Evolutionary conservation across 495 filamentous ascomycete genomes (phyloP).

Genomic region (Aspergillus asperescens): DNA sequence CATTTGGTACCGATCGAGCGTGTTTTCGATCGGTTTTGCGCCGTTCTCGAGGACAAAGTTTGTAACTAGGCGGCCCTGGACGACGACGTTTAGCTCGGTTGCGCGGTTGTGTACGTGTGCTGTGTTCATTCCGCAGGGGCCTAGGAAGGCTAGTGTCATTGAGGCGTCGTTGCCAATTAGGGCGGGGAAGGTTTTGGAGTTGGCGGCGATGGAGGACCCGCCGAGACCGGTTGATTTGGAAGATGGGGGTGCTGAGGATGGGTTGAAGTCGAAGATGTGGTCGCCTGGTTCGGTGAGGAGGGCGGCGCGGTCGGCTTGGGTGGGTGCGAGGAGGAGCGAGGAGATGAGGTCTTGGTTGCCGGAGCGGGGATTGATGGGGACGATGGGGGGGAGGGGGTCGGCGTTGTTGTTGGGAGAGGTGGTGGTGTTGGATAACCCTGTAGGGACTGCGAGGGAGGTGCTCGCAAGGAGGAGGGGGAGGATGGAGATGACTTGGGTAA

Average conservation of each 20-base stretch:
- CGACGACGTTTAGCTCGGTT: constrained; percentile 11
- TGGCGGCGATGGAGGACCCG: background rate
- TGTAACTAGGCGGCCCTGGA: constrained; percentile 7
- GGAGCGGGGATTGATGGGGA: constrained; percentile 8
- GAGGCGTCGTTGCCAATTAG: constrained; percentile 7
- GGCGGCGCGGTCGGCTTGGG: constrained; percentile 6
- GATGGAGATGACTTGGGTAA: background rate
- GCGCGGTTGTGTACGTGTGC: constrained; percentile 11
- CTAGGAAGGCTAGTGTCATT: constrained; percentile 10
- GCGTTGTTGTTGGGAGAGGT: background rate
- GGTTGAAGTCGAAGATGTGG: constrained; percentile 14
- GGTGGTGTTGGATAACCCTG: background rate
- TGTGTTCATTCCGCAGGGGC: constrained; percentile 11
- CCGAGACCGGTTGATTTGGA: background rate
- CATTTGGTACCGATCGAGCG: constrained; percentile 5
- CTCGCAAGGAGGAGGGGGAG: background rate
- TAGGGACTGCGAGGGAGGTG: background rate
- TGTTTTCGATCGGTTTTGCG: background rate
- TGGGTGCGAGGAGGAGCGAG: constrained; percentile 3
- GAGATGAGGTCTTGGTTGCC: constrained; percentile 5
- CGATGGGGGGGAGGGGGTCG: constrained; percentile 3
- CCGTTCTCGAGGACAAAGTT: constrained; percentile 10
- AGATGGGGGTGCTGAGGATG: background rate
- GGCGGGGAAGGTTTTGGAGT: constrained; percentile 5
- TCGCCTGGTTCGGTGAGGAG: constrained; percentile 11